Evolutionary conservation across 441 rosid genomes (phyloP), one percentile per base, ranked within the genome.

Genomic region (Erysimum cheiri): DNA sequence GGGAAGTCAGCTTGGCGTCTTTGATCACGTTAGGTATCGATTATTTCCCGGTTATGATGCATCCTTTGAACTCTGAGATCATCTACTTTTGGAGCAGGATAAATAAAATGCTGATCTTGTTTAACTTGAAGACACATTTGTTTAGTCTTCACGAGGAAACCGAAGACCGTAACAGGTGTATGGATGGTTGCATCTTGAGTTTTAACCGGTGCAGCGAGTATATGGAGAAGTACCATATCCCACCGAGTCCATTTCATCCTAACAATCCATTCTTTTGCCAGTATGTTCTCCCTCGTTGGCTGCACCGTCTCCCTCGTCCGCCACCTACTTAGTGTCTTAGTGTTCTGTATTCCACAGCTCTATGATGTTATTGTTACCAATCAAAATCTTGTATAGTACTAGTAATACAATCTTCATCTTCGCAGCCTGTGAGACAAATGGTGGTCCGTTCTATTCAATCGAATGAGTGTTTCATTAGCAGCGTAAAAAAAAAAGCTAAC

Each of bases 261-360:
- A 37, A 32, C 26, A 5, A 13, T 10, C 36, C 64, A 29, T 15
- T 46, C 39, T 57, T 65, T 49, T 37, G 60, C 3, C 77, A 72
- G 3, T 72, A 46, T 64, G 71, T 65, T 64, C 60, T 64, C 53
- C 76, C 76, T 24, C 70, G 75, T 24, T 71, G 75, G 75, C 6
- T 44, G 3, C 31, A 33, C 5, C 63, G 33, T 71, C 75, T 71
- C 26, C 69, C 69, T 63, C 39, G 64, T 26, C 64, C 57, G 4
- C 55, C 33, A 2, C 53, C 57, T 53, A 11, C 69, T 63, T 55
- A 61, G 37, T 48, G 14, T 54, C 5, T 6, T 19, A 0, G 22
- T n/a, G 11, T 41, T 54, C 29, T 11, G 6, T 8, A 32, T 32
- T 32, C 8, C 8, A 32, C 9, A 5, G 6, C 8, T 22, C 24